A percentile compares a stretch with the other conserved stretches of the same genome.
Conservation (phyloP, 139 green algal genomes). For the Chlorella ohadii region DNA sequence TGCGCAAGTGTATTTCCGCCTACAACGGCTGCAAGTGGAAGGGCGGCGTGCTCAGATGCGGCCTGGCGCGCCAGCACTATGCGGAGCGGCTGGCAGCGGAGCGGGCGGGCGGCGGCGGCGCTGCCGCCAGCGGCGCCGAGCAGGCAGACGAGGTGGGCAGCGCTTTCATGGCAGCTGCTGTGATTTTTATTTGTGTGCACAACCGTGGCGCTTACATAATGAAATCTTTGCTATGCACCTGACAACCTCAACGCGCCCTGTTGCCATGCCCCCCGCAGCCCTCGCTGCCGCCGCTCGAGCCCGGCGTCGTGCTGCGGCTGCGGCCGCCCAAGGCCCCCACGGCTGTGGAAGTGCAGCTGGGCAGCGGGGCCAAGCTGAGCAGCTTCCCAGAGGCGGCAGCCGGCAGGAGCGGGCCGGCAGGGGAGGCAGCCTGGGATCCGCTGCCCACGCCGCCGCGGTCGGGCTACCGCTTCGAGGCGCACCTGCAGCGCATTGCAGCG, state of each 20-base stretch:
- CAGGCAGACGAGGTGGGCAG: background rate
- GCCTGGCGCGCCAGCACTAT: conserved; percentile 22
- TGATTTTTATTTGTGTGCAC: too few species aligned
- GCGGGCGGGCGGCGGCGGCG: background rate
- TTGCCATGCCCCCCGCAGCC: background rate
- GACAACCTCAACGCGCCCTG: too few species aligned
- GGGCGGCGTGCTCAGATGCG: conserved; percentile 49
- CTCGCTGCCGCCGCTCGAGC: conserved; percentile 18
- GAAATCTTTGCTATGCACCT: too few species aligned
- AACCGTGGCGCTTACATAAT: too few species aligned
- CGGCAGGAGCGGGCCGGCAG: background rate
- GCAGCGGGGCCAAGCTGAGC: conserved; percentile 3
- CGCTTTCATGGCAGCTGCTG: background rate
- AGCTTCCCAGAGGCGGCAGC: conserved; percentile 1
- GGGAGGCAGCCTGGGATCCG: conserved; percentile 24
- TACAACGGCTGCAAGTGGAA: conserved; percentile 73
- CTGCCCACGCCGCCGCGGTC: background rate
- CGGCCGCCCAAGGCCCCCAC: background rate
- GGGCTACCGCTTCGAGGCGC: conserved; percentile 19
- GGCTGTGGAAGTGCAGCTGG: conserved; percentile 3
- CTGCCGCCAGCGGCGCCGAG: background rate
- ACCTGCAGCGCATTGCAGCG: conserved; percentile 5
- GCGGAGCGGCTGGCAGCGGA: conserved; percentile 24
- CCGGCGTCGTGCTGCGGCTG: conserved; percentile 4
- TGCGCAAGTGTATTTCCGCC: conserved; percentile 37